Base-by-base conservation (phyloP, 2,329 filamentous ascomycete genomes). In the Plectosphaerella plurivora region DNA sequence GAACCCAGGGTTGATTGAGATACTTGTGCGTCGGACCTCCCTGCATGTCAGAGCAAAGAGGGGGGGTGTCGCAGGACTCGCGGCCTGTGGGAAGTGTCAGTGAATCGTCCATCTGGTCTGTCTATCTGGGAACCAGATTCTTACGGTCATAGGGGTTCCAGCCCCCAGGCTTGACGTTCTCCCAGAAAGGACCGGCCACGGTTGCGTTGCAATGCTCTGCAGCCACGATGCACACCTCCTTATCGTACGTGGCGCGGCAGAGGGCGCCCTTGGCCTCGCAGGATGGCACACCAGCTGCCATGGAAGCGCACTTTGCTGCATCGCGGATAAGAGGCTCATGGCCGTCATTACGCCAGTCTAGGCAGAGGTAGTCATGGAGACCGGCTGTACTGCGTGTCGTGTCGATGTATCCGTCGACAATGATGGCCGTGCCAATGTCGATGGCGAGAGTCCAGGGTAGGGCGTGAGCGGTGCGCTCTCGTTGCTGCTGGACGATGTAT, bases 291-390 rank as follows among this genome's bases (percentile, higher is more conserved):
- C 9, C 48, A 11, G 36, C 46, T n/a, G 35, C 52, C 45, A 54
- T 54, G 25, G 45, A 24, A 6, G 16, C 48, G 45, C 55, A 57
- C 15, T 44, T 48, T 18, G 53, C 55, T 33, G 48, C 28, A 24
- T 57, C 10, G 15, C 9, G 9, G 9, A 42, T 7, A 10, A 42
- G 39, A 10, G 39, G 39, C 39, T 10, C 9, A 18, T 18, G n/a
- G 14, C 39, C 39, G 39, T 16, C 16, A 5, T 53, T 28, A 55
- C 39, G 24, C 51, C 42, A 20, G n/a, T 49, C 18, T 5, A 45
- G 48, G 50, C 57, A 59, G 47, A 60, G 56, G 49, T 60, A 58
- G 46, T 57, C 58, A 33, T 59, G 60, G 28, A 50, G 15, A 10
- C 58, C 53, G 6, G 55, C 14, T 9, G 46, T 8, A 6, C 36